phyloP scores from a whole-genome alignment of 345 rosid genomes.

The Cochlearia excelsa region DNA sequence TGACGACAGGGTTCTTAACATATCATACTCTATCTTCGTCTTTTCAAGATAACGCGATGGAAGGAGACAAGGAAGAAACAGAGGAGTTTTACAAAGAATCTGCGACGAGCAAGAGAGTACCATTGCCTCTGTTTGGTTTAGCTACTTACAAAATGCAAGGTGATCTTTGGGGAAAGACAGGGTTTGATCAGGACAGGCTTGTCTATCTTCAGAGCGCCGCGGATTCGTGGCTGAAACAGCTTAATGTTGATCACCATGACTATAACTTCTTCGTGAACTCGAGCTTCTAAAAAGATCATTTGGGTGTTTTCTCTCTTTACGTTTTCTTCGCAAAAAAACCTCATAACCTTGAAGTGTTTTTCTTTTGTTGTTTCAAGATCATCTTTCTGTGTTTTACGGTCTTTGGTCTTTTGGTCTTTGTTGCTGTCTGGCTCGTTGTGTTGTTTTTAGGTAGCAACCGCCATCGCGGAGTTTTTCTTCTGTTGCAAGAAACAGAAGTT shows the following conservation, averaged over 20 bases:
- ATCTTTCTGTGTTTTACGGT: not conserved
- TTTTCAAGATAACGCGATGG: slow-evolving; percentile 48
- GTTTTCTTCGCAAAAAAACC: no score
- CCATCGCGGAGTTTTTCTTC: slow-evolving; percentile 17
- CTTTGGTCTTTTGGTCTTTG: not conserved
- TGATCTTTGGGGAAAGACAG: slow-evolving; percentile 53
- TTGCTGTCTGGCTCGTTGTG: slow-evolving; percentile 18
- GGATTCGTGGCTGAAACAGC: slow-evolving; percentile 79
- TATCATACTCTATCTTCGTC: slow-evolving; percentile 70
- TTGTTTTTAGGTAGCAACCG: slow-evolving; percentile 29
- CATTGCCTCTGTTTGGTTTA: slow-evolving; percentile 62
- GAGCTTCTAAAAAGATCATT: not conserved
- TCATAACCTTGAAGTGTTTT: slow-evolving; percentile 8
- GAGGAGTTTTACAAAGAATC: slow-evolving; percentile 23
- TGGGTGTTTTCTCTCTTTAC: no score
- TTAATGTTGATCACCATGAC: slow-evolving; percentile 64
- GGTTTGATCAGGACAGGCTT: slow-evolving; percentile 43
- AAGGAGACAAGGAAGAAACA: slow-evolving; percentile 38
- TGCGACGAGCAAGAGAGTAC: slow-evolving; percentile 27
- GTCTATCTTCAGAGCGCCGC: slow-evolving; percentile 50
- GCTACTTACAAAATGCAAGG: slow-evolving; percentile 73
- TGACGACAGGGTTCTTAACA: slow-evolving; percentile 59
- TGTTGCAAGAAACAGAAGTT: slow-evolving; percentile 27
- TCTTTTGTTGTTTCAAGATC: slow-evolving; percentile 1
- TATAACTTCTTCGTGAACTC: slow-evolving; percentile 45